Conservation (phyloP, 768 basidiomycete genomes). For the Lactarius hengduanensis region DNA sequence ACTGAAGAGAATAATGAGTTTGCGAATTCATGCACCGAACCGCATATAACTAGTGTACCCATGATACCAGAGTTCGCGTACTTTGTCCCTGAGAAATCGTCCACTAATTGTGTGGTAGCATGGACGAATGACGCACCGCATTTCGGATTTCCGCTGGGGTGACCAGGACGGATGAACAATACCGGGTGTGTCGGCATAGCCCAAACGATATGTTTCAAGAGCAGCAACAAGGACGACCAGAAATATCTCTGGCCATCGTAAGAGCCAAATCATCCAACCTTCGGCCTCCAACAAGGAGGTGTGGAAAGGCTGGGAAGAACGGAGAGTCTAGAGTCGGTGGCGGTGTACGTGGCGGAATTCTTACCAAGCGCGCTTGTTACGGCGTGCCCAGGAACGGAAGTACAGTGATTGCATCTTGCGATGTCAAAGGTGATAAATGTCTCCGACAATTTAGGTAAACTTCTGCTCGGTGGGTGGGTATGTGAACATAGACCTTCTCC, state of each 20-base stretch:
- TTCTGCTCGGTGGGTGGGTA: constrained; percentile 29
- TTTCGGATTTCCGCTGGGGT: constrained; percentile 51
- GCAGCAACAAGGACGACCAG: constrained; percentile 41
- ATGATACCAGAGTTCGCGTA: constrained; percentile 84
- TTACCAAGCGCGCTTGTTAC: neutral
- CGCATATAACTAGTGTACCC: constrained; percentile 89
- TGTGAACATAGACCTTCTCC: neutral
- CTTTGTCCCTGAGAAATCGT: constrained; percentile 51
- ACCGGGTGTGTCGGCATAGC: constrained; percentile 14
- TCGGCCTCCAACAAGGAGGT: constrained; percentile 17
- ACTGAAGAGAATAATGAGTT: constrained; percentile 26
- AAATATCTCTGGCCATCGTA: constrained; percentile 52
- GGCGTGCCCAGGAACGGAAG: neutral
- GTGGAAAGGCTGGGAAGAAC: constrained; percentile 7
- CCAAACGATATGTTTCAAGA: constrained; percentile 35
- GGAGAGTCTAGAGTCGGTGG: neutral
- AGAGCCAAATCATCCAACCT: constrained; percentile 41
- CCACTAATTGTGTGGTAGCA: neutral
- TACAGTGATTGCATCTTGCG: neutral
- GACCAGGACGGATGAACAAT: constrained; percentile 46
- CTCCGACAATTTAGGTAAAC: constrained; percentile 59
- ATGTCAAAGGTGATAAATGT: constrained; percentile 59
- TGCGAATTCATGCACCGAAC: constrained; percentile 49
- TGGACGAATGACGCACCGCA: constrained; percentile 45
- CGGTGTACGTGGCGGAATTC: constrained; percentile 7